Evolutionary conservation across 768 basidiomycete genomes (phyloP).

Genomic region (Russula earlei): DNA sequence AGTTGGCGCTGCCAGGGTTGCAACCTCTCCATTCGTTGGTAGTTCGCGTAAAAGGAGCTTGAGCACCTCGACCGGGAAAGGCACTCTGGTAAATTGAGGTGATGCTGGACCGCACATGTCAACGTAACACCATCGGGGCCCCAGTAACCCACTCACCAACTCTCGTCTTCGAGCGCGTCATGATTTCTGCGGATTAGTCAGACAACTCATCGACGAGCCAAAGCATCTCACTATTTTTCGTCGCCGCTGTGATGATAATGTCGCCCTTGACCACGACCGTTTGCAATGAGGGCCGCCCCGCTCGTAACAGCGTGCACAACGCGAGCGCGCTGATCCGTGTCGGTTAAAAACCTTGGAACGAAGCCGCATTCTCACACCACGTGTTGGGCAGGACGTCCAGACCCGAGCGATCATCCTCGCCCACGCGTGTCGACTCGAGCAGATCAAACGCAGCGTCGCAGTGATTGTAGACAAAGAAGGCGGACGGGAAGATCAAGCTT

Average conservation of each 20-base stretch:
- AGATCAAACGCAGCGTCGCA: conserved; percentile 69
- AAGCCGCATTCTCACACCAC: conserved; percentile 93
- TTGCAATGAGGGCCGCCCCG: conserved; percentile 57
- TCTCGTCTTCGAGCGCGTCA: conserved; percentile 90
- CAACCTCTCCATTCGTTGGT: conserved; percentile 66
- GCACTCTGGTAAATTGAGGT: conserved; percentile 72
- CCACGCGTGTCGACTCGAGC: conserved; percentile 55
- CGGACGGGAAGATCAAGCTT: conserved; percentile 89
- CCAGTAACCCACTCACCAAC: conserved; percentile 45
- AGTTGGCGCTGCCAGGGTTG: conserved; percentile 49
- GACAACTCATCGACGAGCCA: not conserved
- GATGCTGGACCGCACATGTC: conserved; percentile 47
- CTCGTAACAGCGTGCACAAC: conserved; percentile 60
- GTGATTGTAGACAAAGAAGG: conserved; percentile 85
- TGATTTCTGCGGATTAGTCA: conserved; percentile 59
- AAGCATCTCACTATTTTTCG: conserved; percentile 75
- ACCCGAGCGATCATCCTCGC: conserved; percentile 43
- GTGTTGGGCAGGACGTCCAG: conserved; percentile 85
- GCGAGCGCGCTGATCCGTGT: conserved; percentile 78
- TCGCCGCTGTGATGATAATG: conserved; percentile 73
- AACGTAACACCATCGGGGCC: conserved; percentile 15
- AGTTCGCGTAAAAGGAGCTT: conserved; percentile 84
- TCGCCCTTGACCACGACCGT: conserved; percentile 81
- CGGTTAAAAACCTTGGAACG: conserved; percentile 93
- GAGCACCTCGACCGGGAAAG: conserved; percentile 88